Base-by-base conservation (phyloP, 371 early-diverging fungal genomes). In the Coemansia sp. region DNA sequence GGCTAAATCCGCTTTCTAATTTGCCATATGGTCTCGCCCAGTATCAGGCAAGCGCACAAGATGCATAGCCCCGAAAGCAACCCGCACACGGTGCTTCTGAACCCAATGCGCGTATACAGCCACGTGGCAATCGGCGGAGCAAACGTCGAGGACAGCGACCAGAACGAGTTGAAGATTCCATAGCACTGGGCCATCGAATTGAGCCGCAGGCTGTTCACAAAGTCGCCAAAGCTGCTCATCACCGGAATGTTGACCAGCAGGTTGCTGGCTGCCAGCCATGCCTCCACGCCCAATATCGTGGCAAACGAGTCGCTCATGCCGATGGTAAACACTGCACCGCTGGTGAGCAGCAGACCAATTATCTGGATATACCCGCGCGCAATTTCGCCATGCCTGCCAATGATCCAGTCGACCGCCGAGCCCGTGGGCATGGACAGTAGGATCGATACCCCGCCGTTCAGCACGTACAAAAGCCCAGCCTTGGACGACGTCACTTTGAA, bases 191-290 rank as follows among this genome's bases (percentile, higher is more conserved):
- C 69, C 74, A 73, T 73, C 30, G 74, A 73, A 35, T 69, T 62
- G 11, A 68, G 50, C 5, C 65, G 63, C n/a, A 73, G 50, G 13
- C 57, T 36, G 34, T 73, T 73, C 40, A 73, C 74, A 61, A 73
- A 73, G 32, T 73, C 74, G 51, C 74, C 74, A 54, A 73, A 73
- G 42, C 74, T 73, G 43, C 74, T 73, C 74, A 73, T 73, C 9
- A 73, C 74, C 9, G 74, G 69, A 11, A 73, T 69, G 42, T 69
- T 73, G 4, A 69, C 69, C n/a, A 65, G 7, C 7, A 73, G 39
- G 5, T 63, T 16, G 5, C 55, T n/a, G 5, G 55, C 41, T 0
- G 70, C 56, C 20, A 73, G 49, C 62, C 61, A 58, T 0, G 65
- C 45, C 26, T 65, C 58, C 0, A 57, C 35, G 11, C 69, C 74